Base-by-base conservation (phyloP, 2,329 filamentous ascomycete genomes). In the Claviceps pusilla region DNA sequence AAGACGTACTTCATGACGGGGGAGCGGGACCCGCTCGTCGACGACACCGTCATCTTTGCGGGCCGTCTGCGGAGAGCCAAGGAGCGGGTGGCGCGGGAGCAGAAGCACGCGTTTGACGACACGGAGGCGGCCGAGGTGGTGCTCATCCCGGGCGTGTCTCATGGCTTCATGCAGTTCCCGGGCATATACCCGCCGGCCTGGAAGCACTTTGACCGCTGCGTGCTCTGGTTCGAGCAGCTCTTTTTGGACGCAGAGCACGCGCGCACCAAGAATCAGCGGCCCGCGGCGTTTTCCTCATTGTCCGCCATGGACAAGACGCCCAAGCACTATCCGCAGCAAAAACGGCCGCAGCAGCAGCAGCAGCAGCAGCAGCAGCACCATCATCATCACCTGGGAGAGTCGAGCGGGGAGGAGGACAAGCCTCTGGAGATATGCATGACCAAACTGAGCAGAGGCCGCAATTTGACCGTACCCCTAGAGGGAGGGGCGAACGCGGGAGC, bases 41-140 rank as follows among this genome's bases (percentile, higher is more conserved):
- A 98, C 64, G 93, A 98, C 66, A 98, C 93, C 0, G 89, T 96
- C 50, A 90, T 98, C 57, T 96, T 98, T 63, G 90, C 93, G 0
- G 93, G 91, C 0, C 76, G 91, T 0, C 69, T 98, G n/a, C 77
- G 89, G 7, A 82, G 90, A 57, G 88, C 89, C 2, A 95, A 84
- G 64, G 78, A 80, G 24, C 76, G 76, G 0, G 71, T 67, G 6
- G 61, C 60, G 2, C 54, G 58, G 24, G 56, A 57, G 28, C 35
- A 59, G 51, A 48, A 53, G 10, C 56, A 54, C 42, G 43, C 55
- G 10, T 66, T 69, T 28, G 71, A 77, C 43, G 69, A 72, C 12
- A 63, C 60, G 11, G 68, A 68, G 71, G 41, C 72, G 69, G 37
- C 79, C 9, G 89, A 96, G 63, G 87, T 96, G 1, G 80, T 83